phyloP scores from a whole-genome alignment of 495 filamentous ascomycete species.

The Aspergillus cristatus region DNA sequence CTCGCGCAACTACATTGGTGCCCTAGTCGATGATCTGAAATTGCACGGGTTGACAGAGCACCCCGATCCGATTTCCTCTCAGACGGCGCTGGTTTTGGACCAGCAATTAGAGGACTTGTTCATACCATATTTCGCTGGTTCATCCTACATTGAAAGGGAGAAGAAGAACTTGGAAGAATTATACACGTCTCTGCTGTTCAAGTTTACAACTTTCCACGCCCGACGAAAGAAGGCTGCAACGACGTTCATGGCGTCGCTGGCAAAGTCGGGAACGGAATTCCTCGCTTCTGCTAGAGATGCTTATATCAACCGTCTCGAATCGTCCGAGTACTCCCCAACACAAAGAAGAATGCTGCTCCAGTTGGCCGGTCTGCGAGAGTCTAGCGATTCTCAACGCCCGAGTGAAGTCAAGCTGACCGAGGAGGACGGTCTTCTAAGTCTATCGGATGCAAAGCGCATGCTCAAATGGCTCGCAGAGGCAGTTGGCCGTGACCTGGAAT shows the following conservation, averaged over 20 bases:
- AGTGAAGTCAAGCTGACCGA: constrained; percentile 81
- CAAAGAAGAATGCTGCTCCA: constrained; percentile 81
- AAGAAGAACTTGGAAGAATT: constrained; percentile 82
- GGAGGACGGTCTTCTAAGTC: constrained; percentile 72
- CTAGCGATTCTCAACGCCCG: constrained; percentile 40
- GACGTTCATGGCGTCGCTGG: constrained; percentile 80
- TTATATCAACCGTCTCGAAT: constrained; percentile 77
- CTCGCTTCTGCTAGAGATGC: constrained; percentile 67
- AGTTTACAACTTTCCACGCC: constrained; percentile 88
- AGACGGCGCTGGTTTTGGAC: constrained; percentile 77
- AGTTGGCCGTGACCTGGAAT: constrained; percentile 83
- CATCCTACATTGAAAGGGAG: constrained; percentile 93
- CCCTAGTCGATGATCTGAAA: constrained; percentile 86
- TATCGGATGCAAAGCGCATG: constrained; percentile 90
- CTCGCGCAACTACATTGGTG: constrained; percentile 73
- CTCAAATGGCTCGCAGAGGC: constrained; percentile 95
- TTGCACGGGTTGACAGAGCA: constrained; percentile 90
- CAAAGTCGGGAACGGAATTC: constrained; percentile 77
- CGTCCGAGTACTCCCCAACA: constrained; percentile 70
- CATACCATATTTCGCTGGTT: constrained; percentile 87
- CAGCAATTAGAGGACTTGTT: constrained; percentile 96
- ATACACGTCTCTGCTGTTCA: constrained; percentile 88
- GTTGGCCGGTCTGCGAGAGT: constrained; percentile 60
- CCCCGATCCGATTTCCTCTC: constrained; percentile 80
- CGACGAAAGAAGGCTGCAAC: constrained; percentile 75